Evolutionary conservation across 1,284 basidiomycete species (phyloP), one percentile per base, ranked within the genome.

Genomic region (Trametes hirsuta): DNA sequence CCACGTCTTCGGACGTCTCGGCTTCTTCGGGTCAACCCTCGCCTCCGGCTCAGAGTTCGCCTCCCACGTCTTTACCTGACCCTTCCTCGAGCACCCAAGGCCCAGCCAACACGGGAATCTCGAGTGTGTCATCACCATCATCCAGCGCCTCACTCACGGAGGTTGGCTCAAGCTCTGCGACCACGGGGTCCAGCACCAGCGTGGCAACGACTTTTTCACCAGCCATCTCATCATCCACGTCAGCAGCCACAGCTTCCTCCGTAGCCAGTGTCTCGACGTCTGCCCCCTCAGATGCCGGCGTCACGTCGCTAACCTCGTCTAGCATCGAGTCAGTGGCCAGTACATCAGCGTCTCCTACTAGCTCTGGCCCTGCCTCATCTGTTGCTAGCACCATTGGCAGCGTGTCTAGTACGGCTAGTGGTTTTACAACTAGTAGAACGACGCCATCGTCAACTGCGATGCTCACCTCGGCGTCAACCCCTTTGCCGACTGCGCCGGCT

Each of bases 401-500:
- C 41, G 14, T 11, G 30, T 30, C 30, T 30, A 8, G 30, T 30
- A 30, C 30, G 30, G 5, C 30, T 22, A 52, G 48, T 24, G 11
- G 35, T 53, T 46, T 53, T 34, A 58, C 44, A 44, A 47, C 56
- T 37, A 61, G 49, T 49, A 30, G 30, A 30, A n/a, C 49, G 12
- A 46, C 53, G 9, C 41, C 39, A 15, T 35, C 49, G 10, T 49
- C 57, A 10, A 11, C 14, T 6, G 18, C 42, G 34, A 34, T 42
- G 8, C 34, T 52, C 6, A 53, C 39, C 15, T 14, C 56, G 5
- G 39, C 47, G 68, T 67, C 53, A 6, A 72, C 76, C 11, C 82
- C 82, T 36, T 12, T 60, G 81, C 84, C 53, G 79, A 88, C 78
- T 35, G 74, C 81, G 50, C 47, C 60, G 2, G 66, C 73, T 52